Conservation (phyloP, 1,139 yeast species). For the Scheffersomyces titani region DNA sequence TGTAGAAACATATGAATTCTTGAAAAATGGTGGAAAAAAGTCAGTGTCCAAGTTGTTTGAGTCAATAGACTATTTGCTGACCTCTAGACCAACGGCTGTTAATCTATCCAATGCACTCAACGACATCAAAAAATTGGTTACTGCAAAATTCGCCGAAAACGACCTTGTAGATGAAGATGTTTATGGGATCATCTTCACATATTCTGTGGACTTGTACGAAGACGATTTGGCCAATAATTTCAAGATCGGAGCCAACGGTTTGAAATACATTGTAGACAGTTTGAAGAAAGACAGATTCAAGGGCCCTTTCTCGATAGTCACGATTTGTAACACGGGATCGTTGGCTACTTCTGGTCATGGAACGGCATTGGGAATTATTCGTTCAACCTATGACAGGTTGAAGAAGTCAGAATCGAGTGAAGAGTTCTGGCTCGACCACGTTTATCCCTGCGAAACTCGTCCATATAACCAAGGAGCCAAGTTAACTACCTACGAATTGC, state of each 20-base stretch:
- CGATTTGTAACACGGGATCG: slow-evolving; percentile 87
- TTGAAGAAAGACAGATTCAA: slow-evolving; percentile 50
- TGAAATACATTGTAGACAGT: slow-evolving; percentile 57
- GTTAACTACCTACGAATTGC: slow-evolving; percentile 86
- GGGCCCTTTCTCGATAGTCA: slow-evolving; percentile 77
- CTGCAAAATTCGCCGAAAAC: slow-evolving; percentile 12
- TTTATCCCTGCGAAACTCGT: slow-evolving; percentile 89
- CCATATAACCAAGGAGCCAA: slow-evolving; percentile 98
- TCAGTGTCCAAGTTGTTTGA: slow-evolving; percentile 32
- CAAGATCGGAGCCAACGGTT: slow-evolving; percentile 79
- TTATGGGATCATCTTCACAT: slow-evolving; percentile 43
- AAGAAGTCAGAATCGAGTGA: slow-evolving; percentile 22
- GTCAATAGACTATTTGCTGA: slow-evolving; percentile 64
- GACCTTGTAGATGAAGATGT: slow-evolving; percentile 27
- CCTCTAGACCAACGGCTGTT: slow-evolving; percentile 94
- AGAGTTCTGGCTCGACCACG: slow-evolving; percentile 57
- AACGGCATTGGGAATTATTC: slow-evolving; percentile 88
- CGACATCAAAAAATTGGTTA: slow-evolving; percentile 50
- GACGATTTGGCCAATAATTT: slow-evolving; percentile 78
- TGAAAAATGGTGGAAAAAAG: slow-evolving; percentile 20
- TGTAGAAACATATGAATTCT: slow-evolving; percentile 52
- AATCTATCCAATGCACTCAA: slow-evolving; percentile 79
- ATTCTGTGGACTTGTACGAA: slow-evolving; percentile 61
- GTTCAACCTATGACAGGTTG: slow-evolving; percentile 61
- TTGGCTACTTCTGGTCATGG: slow-evolving; percentile 98